Evolutionary conservation across 352 stramenopile species (phyloP).

Genomic region (Phytophthora uliginosa): DNA sequence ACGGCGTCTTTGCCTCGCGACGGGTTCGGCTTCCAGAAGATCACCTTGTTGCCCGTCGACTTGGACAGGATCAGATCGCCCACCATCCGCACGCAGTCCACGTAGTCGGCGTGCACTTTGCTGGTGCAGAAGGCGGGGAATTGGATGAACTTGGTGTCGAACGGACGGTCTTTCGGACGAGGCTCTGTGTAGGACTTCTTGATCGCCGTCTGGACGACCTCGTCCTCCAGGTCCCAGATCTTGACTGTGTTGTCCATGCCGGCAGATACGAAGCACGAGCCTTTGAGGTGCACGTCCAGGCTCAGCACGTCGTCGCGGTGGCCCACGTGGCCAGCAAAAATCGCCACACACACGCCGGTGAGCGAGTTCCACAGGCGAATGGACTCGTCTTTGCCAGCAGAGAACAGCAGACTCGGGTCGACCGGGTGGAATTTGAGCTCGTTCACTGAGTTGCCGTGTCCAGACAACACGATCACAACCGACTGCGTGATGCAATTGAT

Average conservation of each 20-base stretch:
- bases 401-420: conserved; percentile 92
- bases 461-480: conserved; percentile 82
- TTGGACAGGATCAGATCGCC: conserved; percentile 86
- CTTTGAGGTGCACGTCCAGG: conserved; percentile 91
- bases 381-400: conserved; percentile 93
- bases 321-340: conserved; percentile 94
- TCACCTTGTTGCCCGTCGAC: conserved; percentile 89
- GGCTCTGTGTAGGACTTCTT: conserved; percentile 80
- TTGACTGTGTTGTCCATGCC: conserved; percentile 96
- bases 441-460: conserved; percentile 94
- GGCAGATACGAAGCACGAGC: conserved; percentile 88
- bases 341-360: conserved; percentile 87
- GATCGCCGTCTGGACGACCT: conserved; percentile 79
- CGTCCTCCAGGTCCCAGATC: conserved; percentile 93
- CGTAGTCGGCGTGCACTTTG: conserved; percentile 93
- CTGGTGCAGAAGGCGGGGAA: conserved; percentile 94
- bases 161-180: conserved; percentile 68
- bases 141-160: conserved; percentile 90
- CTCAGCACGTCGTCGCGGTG: conserved; percentile 93
- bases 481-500: conserved; percentile 86
- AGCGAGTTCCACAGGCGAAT: conserved; percentile 95
- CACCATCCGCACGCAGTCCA: conserved; percentile 90
- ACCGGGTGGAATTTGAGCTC: conserved; percentile 93
- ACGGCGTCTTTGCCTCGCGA: conserved; percentile 84
- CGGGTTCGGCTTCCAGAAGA: conserved; percentile 94